Evolutionary conservation across 495 filamentous ascomycete species (phyloP), one percentile per base, ranked within the genome.

Genomic region (Penicillium roqueforti): DNA sequence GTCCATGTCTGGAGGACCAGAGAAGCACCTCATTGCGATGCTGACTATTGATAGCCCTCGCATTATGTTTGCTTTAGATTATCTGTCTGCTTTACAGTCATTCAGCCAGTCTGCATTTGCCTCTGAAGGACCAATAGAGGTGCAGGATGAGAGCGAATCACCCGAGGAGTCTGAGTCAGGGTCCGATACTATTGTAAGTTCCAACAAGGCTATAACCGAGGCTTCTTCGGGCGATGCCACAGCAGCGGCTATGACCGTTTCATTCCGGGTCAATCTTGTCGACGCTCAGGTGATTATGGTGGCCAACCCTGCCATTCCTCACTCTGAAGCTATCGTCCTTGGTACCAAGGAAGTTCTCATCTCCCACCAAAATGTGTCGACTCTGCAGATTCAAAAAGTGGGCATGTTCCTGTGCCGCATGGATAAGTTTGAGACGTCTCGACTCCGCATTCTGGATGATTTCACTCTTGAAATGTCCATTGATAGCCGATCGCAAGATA

Each of bases 401-500:
- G 95, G 93, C 51, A 97, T 98, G 92, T 98, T 97, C 70, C 75
- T 98, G 32, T 98, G 93, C 66, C 88, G 93, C 25, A 97, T 98
- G 95, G 93, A 98, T 65, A 87, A 87, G 56, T 95, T 96, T 57
- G 92, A 96, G 51, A 89, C 85, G 16, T 87, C 83, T 47, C 80
- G 88, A 32, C 81, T 97, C 37, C 85, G 95, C 20, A 95, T 98
- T 58, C 79, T 98, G 20, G 93, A 98, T 64, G 90, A 97, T 64
- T 97, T 97, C 69, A 96, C 91, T 7, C 66, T 97, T 28, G 87
- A 91, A 55, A 77, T 95, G 58, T 92, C 91, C 3, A 82, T 97
- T 77, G 91, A 97, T 62, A 93, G 80, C 61, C 76, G 83, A 42
- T 67, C 79, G 1, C 80, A 85, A 68, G 84, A 83, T 31, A 86